Conservation (phyloP, 2,329 filamentous ascomycete genomes). For the Malbranchea zuffiana region DNA sequence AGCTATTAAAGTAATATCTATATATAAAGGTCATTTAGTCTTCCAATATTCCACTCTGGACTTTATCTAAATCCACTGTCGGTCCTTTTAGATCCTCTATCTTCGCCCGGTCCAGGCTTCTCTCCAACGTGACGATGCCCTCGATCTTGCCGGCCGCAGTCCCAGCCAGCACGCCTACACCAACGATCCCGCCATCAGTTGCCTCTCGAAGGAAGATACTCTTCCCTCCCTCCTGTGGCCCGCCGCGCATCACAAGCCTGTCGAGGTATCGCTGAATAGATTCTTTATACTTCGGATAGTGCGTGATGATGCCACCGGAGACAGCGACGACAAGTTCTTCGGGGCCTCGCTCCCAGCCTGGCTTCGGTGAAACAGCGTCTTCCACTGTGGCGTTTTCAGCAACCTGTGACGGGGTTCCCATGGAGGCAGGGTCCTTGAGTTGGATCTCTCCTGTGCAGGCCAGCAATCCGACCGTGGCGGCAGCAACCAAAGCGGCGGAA, state of each 20-base stretch:
- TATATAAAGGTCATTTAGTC: too few relatives aligned
- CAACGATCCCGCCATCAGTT: slow-evolving; percentile 42
- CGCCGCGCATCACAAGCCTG: slow-evolving; percentile 32
- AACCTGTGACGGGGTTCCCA: too few relatives aligned
- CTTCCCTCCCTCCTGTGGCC: slow-evolving; percentile 34
- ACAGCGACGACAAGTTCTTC: slow-evolving; percentile 62
- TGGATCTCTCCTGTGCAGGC: slow-evolving; percentile 54
- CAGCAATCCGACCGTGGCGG: slow-evolving; percentile 56
- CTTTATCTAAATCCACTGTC: too few relatives aligned
- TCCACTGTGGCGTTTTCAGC: slow-evolving; percentile 6
- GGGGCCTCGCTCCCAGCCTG: slow-evolving; percentile 25
- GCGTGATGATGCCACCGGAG: slow-evolving; percentile 66
- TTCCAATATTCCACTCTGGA: too few relatives aligned
- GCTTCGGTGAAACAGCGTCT: neutral
- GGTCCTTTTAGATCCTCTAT: too few relatives aligned
- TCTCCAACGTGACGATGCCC: too few relatives aligned
- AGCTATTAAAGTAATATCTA: too few relatives aligned
- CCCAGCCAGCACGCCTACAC: slow-evolving; percentile 42
- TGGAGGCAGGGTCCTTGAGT: slow-evolving; percentile 20
- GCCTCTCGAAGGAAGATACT: slow-evolving; percentile 41
- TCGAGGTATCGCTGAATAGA: slow-evolving; percentile 61
- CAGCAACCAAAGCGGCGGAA: slow-evolving; percentile 59
- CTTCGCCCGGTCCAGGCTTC: too few relatives aligned
- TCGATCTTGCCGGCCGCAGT: slow-evolving; percentile 23
- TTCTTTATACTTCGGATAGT: slow-evolving; percentile 59